Conservation (phyloP, 805 yeast species). For the Spathaspora gorwiae region DNA sequence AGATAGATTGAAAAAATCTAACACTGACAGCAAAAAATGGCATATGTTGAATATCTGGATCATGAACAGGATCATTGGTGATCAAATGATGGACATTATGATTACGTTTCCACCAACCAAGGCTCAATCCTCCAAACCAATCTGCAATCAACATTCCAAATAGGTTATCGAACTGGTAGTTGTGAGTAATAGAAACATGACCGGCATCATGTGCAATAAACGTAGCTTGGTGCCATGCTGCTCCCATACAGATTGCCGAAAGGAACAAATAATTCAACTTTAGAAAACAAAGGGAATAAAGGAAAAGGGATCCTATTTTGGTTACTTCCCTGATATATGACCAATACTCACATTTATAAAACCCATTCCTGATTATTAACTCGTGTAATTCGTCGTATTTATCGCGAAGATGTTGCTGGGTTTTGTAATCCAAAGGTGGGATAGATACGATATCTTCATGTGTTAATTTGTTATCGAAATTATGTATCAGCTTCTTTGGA, state of each 20-base stretch:
- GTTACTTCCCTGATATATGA: constrained; percentile 65
- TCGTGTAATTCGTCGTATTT: constrained; percentile 62
- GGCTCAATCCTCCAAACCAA: constrained; percentile 79
- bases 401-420: constrained; percentile 54
- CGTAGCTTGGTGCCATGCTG: constrained; percentile 86
- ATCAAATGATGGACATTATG: constrained; percentile 91
- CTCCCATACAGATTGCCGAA: constrained; percentile 65
- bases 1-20: constrained; percentile 61
- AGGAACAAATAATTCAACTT: constrained; percentile 40
- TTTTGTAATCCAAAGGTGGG: constrained; percentile 64
- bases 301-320: constrained; percentile 53
- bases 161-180: constrained; percentile 69
- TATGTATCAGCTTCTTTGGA: constrained; percentile 49
- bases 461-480: constrained; percentile 54
- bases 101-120: constrained; percentile 94
- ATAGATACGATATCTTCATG: constrained; percentile 50
- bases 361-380: constrained; percentile 50
- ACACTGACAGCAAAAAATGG: constrained; percentile 88
- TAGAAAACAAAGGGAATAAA: constrained; percentile 47
- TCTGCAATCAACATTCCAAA: constrained; percentile 72
- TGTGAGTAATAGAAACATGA: constrained; percentile 77
- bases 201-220: constrained; percentile 91
- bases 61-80: constrained; percentile 92
- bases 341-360: constrained; percentile 70
- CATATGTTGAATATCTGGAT: constrained; percentile 89